Evolutionary conservation across 2,329 filamentous ascomycete species (phyloP), one percentile per base, ranked within the genome.

Genomic region (Coniochaeta sp.): DNA sequence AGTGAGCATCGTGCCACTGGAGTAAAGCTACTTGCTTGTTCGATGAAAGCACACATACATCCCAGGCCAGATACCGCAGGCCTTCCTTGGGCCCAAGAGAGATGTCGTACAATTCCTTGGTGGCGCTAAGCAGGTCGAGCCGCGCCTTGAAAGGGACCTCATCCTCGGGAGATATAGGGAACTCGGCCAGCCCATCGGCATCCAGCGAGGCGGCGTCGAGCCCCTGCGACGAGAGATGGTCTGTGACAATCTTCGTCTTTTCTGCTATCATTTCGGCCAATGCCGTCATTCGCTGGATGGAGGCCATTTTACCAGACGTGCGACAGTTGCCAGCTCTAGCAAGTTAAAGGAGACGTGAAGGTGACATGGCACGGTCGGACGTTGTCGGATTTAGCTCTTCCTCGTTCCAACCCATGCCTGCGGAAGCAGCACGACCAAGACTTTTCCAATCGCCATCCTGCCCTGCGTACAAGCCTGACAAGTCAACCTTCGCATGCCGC

Each of bases 41-140:
- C 24, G 1, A 22, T 30, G 12, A 22, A 19, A 22, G 40, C n/a
- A 61, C 63, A 63, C 68, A 63, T 62, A 70, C 69, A 60, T 70
- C 69, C 65, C 68, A 68, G 3, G 66, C 67, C 44, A 71, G 61
- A 24, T 65, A 62, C 34, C 66, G 65, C 30, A 71, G 57, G 5
- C 62, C 60, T 47, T 69, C 66, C 24, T 66, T 66, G 6, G 68
- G 68, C 1, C 68, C 67, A 4, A 69, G 47, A 28, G 65, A 62
- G 24, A 69, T 63, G 44, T 68, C 66, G 30, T 69, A 63, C 4
- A 69, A 64, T 61, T 70, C 68, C 44, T 67, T 66, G 28, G 68
- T 68, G n/a, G 65, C 58, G 3, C 64, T 60, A 19, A 67, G 62
- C 17, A 69, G 63, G 24, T 64, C 60, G 28, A 62, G 60, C 1